Evolutionary conservation across 2,329 filamentous ascomycete genomes (phyloP), one percentile per base, ranked within the genome.

Genomic region (Cryoendolithus antarcticus): DNA sequence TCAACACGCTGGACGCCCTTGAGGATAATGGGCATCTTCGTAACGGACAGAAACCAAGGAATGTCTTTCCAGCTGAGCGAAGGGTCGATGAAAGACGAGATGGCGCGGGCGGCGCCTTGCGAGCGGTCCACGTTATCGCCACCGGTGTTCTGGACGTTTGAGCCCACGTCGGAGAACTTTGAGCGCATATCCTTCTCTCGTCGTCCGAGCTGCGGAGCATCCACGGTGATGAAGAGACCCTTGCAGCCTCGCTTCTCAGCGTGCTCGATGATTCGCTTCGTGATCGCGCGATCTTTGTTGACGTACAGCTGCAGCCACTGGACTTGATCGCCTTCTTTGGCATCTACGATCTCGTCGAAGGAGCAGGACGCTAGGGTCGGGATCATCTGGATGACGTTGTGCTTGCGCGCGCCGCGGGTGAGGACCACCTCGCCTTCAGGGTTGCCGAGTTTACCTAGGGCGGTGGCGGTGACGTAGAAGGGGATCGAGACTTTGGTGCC

Each of bases 1-100:
- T 98, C 91, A 38, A 94, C 86, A 15, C 89, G 77, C 68, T 98
- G 91, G 8, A 98, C 83, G 41, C 91, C 91, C 72, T 98, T 98
- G 49, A 98, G 75, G 38, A 96, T 75, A 56, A 98, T 93, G 40
- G 91, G 91, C 80, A 96, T 93, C 47, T 77, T 77, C 24, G 91
- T 98, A 57, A 96, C 84, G 52, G 75, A 76, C 51, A 77, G 69
- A 67, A 98, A 93, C 88, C 88, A 98, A 1, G 89, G 63, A 2
- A 71, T 58, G 55, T 96, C 91, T 53, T 82, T 82, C 91, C 91
- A 98, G 56, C 75, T 82, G 8, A 98, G 72, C n/a, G 74, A 72
- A 2, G 91, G 91, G 68, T 98, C 91, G 65, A 98, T 98, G 62
- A 98, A 98, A 43, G 77, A 86, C 24, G 85, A 93, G 55, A 98